Base-by-base conservation (phyloP, 2,329 filamentous ascomycete species). In the Ceratocystis eucalypticola region DNA sequence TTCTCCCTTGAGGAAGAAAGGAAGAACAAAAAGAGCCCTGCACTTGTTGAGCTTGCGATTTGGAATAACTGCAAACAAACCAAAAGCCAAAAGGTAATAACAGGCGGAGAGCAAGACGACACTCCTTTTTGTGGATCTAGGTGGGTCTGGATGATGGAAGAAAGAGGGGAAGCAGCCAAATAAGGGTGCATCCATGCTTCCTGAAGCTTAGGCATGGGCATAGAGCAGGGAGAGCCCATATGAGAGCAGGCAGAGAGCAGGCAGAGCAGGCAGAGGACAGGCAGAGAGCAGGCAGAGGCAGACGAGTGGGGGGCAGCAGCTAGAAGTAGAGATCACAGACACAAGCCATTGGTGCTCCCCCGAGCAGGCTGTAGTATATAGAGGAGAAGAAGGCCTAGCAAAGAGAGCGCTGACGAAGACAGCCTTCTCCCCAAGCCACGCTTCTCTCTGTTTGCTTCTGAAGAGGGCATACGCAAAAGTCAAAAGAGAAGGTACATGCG, bases 111-210 rank as follows among this genome's bases (percentile, higher is more conserved):
- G 46, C 46, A 50, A 25, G 46, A 50, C 28, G 33, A 30, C 10
- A 28, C 15, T 33, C 30, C n/a, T 37, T 59, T 59, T 37, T 59
- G 17, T 59, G 28, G 55, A 28, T 30, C 12, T 2, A 8, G 8
- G 55, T 10, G 25, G 55, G 28, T 37, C 55, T 17, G 17, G 20
- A 25, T 15, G 33, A 59, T 33, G 15, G 20, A 30, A 57, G 28
- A 33, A 57, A 59, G 55, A 59, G 55, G 55, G 55, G 55, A 37
- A 59, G 8, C 30, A 37, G 15, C 3, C 17, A n/a, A 59, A 37
- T 37, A 59, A 59, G 55, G 28, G 28, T 59, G 30, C 15, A 59
- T 59, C 28, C 55, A 59, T 59, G 55, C 30, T 59, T n/a, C 22
- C 4, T 59, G 17, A 37, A 53, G 48, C 48, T 28, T 25, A 25